Base-by-base conservation (phyloP, 2,329 filamentous ascomycete species). In the Endocalyx cinctus region DNA sequence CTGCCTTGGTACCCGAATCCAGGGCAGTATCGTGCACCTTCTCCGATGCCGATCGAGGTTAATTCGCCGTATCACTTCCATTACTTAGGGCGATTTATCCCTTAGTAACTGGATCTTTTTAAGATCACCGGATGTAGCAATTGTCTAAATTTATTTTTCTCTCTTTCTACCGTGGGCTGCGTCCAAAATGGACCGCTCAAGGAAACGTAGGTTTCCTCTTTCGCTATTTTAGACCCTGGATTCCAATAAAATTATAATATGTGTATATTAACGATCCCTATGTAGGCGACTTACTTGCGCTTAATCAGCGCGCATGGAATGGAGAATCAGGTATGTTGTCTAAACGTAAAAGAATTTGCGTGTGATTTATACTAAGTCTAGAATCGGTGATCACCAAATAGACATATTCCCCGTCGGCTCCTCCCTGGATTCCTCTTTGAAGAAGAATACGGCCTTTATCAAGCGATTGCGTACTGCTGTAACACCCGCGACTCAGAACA, bases 361-460 rank as follows among this genome's bases (percentile, higher is more conserved):
- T n/a, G n/a, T 23, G 20, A 23, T n/a, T n/a, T n/a, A n/a, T n/a
- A n/a, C n/a, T n/a, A n/a, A n/a, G n/a, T n/a, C 20, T 8, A 23
- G n/a, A 23, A 23, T 23, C 8, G 20, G 20, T 23, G 8, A n/a
- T 23, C n/a, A 23, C 8, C 20, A n/a, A 23, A 20, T 47, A 94
- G 88, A 86, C 68, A 67, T 94, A 42, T 87, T 94, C 54, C 64
- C 77, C 34, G 80, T 92, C 48, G 81, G 78, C 60, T 75, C 77
- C 55, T 84, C 85, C 18, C 82, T 97, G 54, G 90, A 97, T 62
- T 95, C 90, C 33, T 92, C 89, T 32, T 73, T 97, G 60, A 96
- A 95, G 68, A 97, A 96, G 70, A 97, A 97, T 54, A 97, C 90
- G 4, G 88, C 89, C 46, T 96, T 97, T 61, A 97, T 97, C 57